These are phyloP conservation scores for Nakataea oryzae DNA, from an alignment of 2,329 filamentous ascomycete species.

Conservation along the genomic window DNA sequence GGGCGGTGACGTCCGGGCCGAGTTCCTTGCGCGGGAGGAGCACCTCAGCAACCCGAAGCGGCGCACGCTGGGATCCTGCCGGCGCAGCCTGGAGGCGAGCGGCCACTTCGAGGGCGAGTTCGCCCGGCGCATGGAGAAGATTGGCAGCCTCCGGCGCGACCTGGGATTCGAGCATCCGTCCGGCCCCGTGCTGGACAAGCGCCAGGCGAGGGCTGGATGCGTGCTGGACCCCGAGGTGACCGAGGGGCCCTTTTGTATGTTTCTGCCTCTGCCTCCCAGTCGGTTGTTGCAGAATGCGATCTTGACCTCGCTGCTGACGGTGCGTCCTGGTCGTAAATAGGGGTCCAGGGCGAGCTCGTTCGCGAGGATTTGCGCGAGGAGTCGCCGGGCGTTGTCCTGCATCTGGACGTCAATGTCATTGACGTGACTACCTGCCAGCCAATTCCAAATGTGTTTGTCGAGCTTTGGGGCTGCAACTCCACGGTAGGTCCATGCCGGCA, in stretches of 20 bases:
- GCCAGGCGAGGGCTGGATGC: background rate
- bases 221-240: conserved; percentile 4
- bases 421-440: conserved; percentile 43
- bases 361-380: conserved; percentile 35
- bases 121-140: background rate
- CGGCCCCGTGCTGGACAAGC: background rate
- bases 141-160: background rate
- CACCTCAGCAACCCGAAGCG: conserved; percentile 2
- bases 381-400: conserved; percentile 35
- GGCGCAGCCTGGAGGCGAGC: background rate
- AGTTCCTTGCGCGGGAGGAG: conserved; percentile 1
- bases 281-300: no score
- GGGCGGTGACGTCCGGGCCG: background rate
- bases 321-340: background rate
- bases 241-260: conserved; percentile 1
- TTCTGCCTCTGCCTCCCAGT: background rate
- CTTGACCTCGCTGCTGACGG: no score
- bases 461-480: conserved; percentile 37
- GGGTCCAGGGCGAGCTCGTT: conserved; percentile 37
- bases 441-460: conserved; percentile 34
- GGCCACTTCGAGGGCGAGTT: conserved; percentile 1
- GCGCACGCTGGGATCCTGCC: background rate
- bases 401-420: conserved; percentile 41
- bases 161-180: background rate
- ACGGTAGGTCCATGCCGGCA: conserved; percentile 12